Conservation (phyloP, 495 filamentous ascomycete species). For the Hypoxylon cercidicola region DNA sequence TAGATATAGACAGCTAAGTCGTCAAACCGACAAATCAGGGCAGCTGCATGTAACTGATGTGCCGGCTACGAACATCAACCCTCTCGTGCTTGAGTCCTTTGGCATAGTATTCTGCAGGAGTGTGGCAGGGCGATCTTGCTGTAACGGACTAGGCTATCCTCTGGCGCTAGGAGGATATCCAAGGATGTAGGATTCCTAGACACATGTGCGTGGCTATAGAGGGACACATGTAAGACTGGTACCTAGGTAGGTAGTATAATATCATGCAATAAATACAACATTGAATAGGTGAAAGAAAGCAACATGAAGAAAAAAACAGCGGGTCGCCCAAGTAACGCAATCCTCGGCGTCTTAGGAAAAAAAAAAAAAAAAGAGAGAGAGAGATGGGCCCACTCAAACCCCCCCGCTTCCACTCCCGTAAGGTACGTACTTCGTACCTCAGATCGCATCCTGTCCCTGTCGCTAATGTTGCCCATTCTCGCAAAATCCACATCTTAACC, state of each 20-base stretch:
- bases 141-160: conserved; percentile 23
- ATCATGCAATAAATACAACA: too few relatives aligned
- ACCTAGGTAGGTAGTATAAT: not conserved
- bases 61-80: conserved; percentile 12
- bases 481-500: conserved; percentile 32
- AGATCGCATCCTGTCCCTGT: conserved; percentile 31
- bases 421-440: conserved; percentile 31
- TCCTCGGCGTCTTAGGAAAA: conserved; percentile 42
- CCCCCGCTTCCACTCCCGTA: conserved; percentile 24
- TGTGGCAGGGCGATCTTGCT: conserved; percentile 49
- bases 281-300: too few relatives aligned
- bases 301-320: conserved; percentile 18
- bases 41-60: conserved; percentile 29
- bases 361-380: conserved; percentile 3
- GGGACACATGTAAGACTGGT: not conserved
- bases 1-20: not conserved
- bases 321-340: conserved; percentile 43
- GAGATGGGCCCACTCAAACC: conserved; percentile 12
- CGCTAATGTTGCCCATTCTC: conserved; percentile 2
- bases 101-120: conserved; percentile 12
- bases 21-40: conserved; percentile 16
- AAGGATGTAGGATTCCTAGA: too few relatives aligned
- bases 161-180: conserved; percentile 13
- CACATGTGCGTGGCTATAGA: too few relatives aligned
- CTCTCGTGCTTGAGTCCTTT: conserved; percentile 7